Evolutionary conservation across 768 basidiomycete genomes (phyloP).

Genomic region (Tylopilus balloui): DNA sequence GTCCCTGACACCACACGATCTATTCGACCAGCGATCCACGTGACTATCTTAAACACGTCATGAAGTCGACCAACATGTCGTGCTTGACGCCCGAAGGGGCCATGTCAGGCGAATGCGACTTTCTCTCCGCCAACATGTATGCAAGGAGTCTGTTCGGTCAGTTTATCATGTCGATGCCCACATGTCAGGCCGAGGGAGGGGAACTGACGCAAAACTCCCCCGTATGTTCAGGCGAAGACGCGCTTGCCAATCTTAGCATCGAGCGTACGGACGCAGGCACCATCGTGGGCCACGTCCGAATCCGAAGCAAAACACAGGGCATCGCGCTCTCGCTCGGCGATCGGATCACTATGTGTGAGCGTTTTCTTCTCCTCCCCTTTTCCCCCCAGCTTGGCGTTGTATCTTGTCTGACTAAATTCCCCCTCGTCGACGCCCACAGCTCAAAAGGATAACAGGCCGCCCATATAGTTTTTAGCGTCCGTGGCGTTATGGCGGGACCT

Average conservation of each 20-base stretch:
- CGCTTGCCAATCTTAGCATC: constrained; percentile 89
- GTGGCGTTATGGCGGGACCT: too few relatives aligned
- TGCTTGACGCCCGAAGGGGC: constrained; percentile 87
- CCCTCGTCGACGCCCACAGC: constrained; percentile 25
- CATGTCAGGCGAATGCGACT: constrained; percentile 93
- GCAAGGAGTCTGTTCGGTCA: constrained; percentile 89
- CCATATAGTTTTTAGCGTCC: constrained; percentile 3
- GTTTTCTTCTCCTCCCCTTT: neutral
- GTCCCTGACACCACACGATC: neutral
- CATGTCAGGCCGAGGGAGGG: too few relatives aligned
- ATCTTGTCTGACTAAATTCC: too few relatives aligned
- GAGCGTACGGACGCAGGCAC: constrained; percentile 79
- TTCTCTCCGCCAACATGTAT: constrained; percentile 95
- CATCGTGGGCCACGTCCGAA: constrained; percentile 91
- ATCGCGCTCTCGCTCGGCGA: constrained; percentile 95
- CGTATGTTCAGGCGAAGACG: constrained; percentile 73
- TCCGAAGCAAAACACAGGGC: constrained; percentile 96
- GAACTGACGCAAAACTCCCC: too few relatives aligned
- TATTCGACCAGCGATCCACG: constrained; percentile 63
- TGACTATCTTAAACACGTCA: constrained; percentile 88
- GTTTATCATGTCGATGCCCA: too few relatives aligned
- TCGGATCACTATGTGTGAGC: constrained; percentile 63
- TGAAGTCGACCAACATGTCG: constrained; percentile 97
- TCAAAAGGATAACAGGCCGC: constrained; percentile 40
- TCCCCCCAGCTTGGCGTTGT: neutral